Conservation (phyloP, 805 yeast species). For the Lipomyces kockii region DNA sequence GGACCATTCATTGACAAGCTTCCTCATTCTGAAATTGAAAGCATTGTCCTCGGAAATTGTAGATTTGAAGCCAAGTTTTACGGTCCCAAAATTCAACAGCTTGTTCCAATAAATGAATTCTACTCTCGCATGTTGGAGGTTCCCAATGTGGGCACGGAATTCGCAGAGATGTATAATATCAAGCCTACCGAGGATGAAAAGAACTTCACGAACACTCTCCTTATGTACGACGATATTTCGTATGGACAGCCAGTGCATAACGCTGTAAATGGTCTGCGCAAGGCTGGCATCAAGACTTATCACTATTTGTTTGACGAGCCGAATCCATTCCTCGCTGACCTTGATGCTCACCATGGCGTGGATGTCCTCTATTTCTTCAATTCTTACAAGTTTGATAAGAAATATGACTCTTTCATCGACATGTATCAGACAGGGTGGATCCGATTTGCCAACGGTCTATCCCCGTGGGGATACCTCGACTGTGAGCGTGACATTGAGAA, state of each 20-base stretch:
- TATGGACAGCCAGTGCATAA: slow-evolving; percentile 33
- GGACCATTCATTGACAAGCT: slow-evolving; percentile 26
- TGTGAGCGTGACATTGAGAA: slow-evolving; percentile 10
- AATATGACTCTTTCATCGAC: slow-evolving; percentile 31
- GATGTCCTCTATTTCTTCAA: slow-evolving; percentile 44
- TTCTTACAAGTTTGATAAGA: slow-evolving; percentile 38
- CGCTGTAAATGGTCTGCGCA: slow-evolving; percentile 32
- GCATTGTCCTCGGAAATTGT: slow-evolving; percentile 43
- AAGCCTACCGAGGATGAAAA: slow-evolving; percentile 12
- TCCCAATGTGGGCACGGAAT: slow-evolving; percentile 20
- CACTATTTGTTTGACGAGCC: slow-evolving; percentile 43
- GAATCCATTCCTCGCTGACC: slow-evolving; percentile 40
- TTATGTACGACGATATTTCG: slow-evolving; percentile 34
- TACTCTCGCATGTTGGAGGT: slow-evolving; percentile 19
- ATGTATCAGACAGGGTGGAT: slow-evolving; percentile 41
- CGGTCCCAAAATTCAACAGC: slow-evolving; percentile 22
- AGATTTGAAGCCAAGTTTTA: slow-evolving; percentile 39
- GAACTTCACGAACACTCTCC: slow-evolving; percentile 15
- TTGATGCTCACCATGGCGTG: slow-evolving; percentile 46
- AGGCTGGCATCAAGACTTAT: slow-evolving; percentile 34
- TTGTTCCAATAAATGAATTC: slow-evolving; percentile 24
- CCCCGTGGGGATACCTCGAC: slow-evolving; percentile 40
- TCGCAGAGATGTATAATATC: slow-evolving; percentile 25
- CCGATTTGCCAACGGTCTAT: slow-evolving; percentile 39
- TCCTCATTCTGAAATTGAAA: slow-evolving; percentile 30